Conservation (phyloP, 148 eudicot species). For the Cornus florida region DNA sequence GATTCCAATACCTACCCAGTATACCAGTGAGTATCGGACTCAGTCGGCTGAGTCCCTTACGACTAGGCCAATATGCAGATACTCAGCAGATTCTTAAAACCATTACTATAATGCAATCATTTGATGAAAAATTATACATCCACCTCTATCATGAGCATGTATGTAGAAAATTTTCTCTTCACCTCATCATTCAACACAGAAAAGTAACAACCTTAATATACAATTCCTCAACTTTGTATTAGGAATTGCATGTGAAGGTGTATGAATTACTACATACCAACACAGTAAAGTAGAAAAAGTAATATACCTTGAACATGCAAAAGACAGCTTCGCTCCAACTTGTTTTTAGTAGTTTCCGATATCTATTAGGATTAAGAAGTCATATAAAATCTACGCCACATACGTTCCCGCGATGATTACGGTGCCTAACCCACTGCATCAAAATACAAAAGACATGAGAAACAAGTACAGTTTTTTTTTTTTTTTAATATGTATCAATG, state of each 20-base stretch:
- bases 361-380: constrained; percentile 94
- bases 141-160: constrained; percentile 10
- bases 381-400: constrained; percentile 99
- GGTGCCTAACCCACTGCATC: constrained; percentile 95
- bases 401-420: constrained; percentile 92
- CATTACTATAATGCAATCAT: neutral
- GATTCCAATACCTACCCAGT: too few relatives aligned
- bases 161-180: constrained; percentile 1
- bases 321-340: constrained; percentile 97
- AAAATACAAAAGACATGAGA: constrained; percentile 5
- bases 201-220: neutral
- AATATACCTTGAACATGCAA: constrained; percentile 87
- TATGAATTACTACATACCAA: neutral
- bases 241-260: neutral
- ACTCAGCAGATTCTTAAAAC: too few relatives aligned
- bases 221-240: neutral
- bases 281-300: neutral
- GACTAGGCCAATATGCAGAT: too few relatives aligned
- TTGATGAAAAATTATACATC: neutral
- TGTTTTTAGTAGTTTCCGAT: constrained; percentile 74
- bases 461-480: neutral
- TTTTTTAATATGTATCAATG: neutral
- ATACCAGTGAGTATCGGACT: too few relatives aligned
- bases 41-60: too few relatives aligned
- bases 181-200: neutral